Evolutionary conservation across 2,329 filamentous ascomycete genomes (phyloP).

Genomic region (Pseudogymnoascus sp.): DNA sequence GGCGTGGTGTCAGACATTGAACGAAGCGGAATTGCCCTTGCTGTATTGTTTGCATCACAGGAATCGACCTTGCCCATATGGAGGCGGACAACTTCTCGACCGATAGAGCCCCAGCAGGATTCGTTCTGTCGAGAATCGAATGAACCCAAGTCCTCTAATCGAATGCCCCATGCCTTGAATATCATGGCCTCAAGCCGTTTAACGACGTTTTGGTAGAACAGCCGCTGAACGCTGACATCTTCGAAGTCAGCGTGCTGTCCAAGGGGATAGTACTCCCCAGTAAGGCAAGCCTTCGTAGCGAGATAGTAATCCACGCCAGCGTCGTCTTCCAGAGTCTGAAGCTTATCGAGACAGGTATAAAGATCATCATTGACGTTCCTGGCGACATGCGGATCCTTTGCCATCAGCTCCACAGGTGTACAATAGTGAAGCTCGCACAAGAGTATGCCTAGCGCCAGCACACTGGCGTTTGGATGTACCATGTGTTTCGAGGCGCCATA

Average conservation of each 20-base stretch:
- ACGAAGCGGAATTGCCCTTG: background rate
- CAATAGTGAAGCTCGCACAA: constrained; percentile 28
- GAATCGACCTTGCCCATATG: constrained; percentile 14
- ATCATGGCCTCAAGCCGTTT: constrained; percentile 26
- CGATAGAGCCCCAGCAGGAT: constrained; percentile 22
- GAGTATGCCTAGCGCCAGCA: constrained; percentile 25
- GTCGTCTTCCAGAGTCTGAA: constrained; percentile 23
- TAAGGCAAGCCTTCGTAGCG: constrained; percentile 25
- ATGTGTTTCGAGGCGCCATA: constrained; percentile 22
- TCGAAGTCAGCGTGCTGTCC: constrained; percentile 22
- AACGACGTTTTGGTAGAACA: constrained; percentile 27
- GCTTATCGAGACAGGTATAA: constrained; percentile 24
- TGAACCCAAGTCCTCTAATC: constrained; percentile 22
- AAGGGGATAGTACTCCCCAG: constrained; percentile 22
- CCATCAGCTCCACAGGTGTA: constrained; percentile 23
- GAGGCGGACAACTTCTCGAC: constrained; percentile 21
- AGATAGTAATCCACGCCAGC: constrained; percentile 26
- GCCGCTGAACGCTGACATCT: constrained; percentile 22
- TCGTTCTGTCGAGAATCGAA: constrained; percentile 22
- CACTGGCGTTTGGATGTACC: constrained; percentile 24
- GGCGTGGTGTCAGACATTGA: background rate
- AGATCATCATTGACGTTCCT: constrained; percentile 24
- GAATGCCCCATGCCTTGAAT: constrained; percentile 25
- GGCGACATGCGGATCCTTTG: constrained; percentile 17
- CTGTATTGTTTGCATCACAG: constrained; percentile 6